Conservation (phyloP, 176 grass and related monocot genomes). For the Zoysia pacifica region DNA sequence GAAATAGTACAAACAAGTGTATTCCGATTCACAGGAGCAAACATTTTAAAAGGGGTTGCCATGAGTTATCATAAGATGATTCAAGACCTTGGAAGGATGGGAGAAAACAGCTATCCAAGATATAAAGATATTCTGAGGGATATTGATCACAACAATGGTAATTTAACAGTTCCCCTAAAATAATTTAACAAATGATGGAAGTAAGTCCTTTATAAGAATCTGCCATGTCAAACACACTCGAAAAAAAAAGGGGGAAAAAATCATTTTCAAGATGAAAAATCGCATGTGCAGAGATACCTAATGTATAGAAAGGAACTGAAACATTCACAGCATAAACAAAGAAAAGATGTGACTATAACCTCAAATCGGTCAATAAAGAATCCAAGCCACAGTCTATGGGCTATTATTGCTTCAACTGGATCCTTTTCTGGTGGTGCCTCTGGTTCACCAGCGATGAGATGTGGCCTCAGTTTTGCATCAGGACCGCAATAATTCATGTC, state of each 20-base stretch:
- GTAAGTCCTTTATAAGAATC: background rate
- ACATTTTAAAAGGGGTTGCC: conserved; percentile 9
- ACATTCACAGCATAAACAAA: conserved; percentile 39
- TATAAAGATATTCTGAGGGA: background rate
- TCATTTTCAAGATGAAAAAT: background rate
- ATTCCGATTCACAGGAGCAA: background rate
- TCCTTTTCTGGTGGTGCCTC: conserved; percentile 84
- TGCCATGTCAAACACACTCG: background rate
- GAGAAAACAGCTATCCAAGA: background rate
- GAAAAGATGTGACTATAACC: conserved; percentile 57
- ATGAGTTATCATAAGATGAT: background rate
- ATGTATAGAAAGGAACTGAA: conserved; percentile 13
- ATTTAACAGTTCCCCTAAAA: background rate
- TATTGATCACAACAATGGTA: background rate
- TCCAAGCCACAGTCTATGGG: conserved; percentile 96
- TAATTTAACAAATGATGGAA: background rate
- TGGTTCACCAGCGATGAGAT: conserved; percentile 94
- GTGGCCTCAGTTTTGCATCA: conserved; percentile 94
- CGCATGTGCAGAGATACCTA: background rate
- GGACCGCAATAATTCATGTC: conserved; percentile 95
- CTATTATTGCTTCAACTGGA: conserved; percentile 90
- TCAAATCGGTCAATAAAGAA: conserved; percentile 99
- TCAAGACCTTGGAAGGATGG: background rate
- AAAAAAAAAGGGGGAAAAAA: background rate
- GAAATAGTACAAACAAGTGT: conserved; percentile 14